A percentile compares a stretch with the other conserved stretches of the same genome.
Conservation (phyloP, 805 yeast species). For the Starmera amethionina region DNA sequence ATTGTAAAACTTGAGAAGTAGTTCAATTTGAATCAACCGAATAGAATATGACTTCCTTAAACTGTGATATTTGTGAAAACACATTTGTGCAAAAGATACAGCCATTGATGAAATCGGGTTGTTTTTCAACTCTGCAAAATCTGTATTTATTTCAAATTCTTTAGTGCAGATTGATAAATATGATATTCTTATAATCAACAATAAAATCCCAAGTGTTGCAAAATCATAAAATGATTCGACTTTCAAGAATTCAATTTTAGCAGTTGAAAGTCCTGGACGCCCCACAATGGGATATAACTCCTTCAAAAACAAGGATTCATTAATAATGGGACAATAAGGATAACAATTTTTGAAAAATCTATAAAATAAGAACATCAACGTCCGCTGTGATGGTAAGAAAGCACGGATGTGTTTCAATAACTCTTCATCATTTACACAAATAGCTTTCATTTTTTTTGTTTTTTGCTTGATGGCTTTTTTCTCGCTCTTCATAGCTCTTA, state of each 20-base stretch:
- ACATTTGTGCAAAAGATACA: slow-evolving; percentile 15
- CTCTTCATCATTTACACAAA: neutral
- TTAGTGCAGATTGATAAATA: slow-evolving; percentile 8
- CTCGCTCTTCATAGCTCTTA: neutral
- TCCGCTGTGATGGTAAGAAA: slow-evolving; percentile 9
- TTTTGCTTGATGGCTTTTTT: neutral
- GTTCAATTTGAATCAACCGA: slow-evolving; percentile 42
- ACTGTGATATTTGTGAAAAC: slow-evolving; percentile 42
- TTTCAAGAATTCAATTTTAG: slow-evolving; percentile 2
- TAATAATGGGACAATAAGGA: slow-evolving; percentile 16
- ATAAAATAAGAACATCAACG: slow-evolving; percentile 8
- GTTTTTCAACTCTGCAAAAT: slow-evolving; percentile 1
- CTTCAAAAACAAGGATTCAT: slow-evolving; percentile 11
- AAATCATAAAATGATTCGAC: slow-evolving; percentile 12
- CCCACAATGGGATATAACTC: slow-evolving; percentile 11
- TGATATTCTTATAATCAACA: slow-evolving; percentile 14
- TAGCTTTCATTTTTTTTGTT: neutral
- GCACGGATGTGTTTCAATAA: slow-evolving; percentile 3
- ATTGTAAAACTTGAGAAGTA: slow-evolving; percentile 39
- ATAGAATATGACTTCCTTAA: slow-evolving; percentile 33
- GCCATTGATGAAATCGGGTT: slow-evolving; percentile 5
- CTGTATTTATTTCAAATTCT: slow-evolving; percentile 5
- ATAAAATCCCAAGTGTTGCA: slow-evolving; percentile 13
- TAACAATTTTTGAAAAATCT: slow-evolving; percentile 17
- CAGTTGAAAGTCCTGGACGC: neutral